These are phyloP conservation scores for Heterobasidion annosum DNA, from an alignment of 1,284 basidiomycete species.

Conservation along the genomic window DNA sequence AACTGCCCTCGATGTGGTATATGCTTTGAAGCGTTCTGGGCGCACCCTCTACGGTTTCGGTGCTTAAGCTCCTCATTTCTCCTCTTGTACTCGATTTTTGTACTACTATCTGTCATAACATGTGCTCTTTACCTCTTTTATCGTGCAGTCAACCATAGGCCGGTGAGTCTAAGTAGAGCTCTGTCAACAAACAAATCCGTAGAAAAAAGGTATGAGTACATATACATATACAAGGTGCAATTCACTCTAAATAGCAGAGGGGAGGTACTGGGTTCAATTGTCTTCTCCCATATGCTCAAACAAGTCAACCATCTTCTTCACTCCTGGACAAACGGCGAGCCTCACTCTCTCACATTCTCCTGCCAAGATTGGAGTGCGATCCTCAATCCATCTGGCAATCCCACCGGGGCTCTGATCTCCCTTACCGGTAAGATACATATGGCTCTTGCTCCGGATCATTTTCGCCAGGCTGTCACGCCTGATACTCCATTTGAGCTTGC, in stretches of 20 bases:
- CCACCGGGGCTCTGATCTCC: constrained; percentile 2
- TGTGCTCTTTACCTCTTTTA: background rate
- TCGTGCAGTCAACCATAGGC: too few species aligned
- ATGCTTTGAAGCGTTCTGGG: constrained; percentile 77
- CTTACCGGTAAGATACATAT: constrained; percentile 16
- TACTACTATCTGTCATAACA: background rate
- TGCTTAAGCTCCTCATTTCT: constrained; percentile 26
- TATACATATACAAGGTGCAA: too few species aligned
- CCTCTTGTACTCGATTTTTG: background rate
- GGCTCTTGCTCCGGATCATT: constrained; percentile 28
- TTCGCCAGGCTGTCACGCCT: constrained; percentile 47
- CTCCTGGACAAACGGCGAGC: constrained; percentile 56
- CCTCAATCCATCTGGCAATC: constrained; percentile 48
- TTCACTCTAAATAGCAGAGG: background rate
- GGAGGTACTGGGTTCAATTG: too few species aligned
- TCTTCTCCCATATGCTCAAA: constrained; percentile 34
- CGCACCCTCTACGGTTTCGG: constrained; percentile 77
- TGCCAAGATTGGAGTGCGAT: constrained; percentile 30
- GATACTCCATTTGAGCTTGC: constrained; percentile 48
- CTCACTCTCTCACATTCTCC: constrained; percentile 54
- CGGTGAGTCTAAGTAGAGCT: too few species aligned
- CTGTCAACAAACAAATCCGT: too few species aligned
- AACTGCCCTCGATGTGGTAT: constrained; percentile 73
- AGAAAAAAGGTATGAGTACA: too few species aligned
- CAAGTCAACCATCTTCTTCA: constrained; percentile 45